phyloP scores from a whole-genome alignment of 352 stramenopile species.

The Elongisporangium undulatum region DNA sequence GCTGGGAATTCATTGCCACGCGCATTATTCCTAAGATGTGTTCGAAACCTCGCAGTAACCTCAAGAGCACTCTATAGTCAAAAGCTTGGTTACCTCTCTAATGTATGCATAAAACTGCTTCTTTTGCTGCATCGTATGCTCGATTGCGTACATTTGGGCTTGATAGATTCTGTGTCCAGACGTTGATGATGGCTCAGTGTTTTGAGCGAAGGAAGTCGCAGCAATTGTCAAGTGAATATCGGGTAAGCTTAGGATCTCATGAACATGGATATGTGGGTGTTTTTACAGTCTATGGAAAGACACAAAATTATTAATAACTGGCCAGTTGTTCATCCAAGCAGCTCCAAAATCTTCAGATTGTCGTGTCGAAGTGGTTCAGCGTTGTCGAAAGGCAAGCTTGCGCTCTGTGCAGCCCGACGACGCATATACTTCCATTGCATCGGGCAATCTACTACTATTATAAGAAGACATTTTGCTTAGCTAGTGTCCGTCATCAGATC shows the following conservation, averaged over 20 bases:
- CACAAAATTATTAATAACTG: too few relatives aligned
- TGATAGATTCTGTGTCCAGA: too few relatives aligned
- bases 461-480: not conserved
- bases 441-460: conserved; percentile 7
- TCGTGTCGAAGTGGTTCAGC: not conserved
- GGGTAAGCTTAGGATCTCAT: too few relatives aligned
- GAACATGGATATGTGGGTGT: too few relatives aligned
- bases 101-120: not conserved
- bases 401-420: conserved; percentile 25
- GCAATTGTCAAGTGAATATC: too few relatives aligned
- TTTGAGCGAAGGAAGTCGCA: too few relatives aligned
- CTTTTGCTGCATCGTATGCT: too few relatives aligned
- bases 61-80: not conserved
- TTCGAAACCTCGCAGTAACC: not conserved
- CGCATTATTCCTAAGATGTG: conserved; percentile 12
- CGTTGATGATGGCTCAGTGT: too few relatives aligned
- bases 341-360: not conserved
- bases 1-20: conserved; percentile 25
- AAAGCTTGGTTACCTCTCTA: not conserved
- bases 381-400: conserved; percentile 25
- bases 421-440: conserved; percentile 41
- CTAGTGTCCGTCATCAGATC: not conserved
- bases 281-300: too few relatives aligned
- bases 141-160: too few relatives aligned
- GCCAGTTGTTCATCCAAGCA: not conserved